Conservation (phyloP, 805 yeast species). For the Ogataea parapolymorpha region DNA sequence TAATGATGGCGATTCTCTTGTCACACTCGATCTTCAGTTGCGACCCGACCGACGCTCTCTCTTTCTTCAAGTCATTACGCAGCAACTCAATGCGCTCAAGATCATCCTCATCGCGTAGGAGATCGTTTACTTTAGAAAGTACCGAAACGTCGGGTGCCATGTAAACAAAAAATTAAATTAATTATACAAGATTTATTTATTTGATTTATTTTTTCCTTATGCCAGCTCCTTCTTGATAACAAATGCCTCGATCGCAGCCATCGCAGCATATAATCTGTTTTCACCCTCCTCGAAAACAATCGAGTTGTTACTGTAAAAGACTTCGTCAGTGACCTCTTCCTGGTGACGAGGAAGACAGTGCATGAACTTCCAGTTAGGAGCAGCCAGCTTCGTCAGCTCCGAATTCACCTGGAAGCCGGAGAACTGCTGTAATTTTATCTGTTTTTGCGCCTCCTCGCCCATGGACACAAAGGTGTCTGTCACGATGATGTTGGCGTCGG, state of each 20-base stretch:
- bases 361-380: constrained; percentile 85
- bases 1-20: constrained; percentile 38
- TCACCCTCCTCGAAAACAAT: constrained; percentile 95
- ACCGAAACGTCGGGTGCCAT: constrained; percentile 19
- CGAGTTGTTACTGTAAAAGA: constrained; percentile 79
- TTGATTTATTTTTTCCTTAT: not conserved
- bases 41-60: constrained; percentile 70
- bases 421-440: constrained; percentile 71
- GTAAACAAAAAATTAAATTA: not conserved
- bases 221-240: constrained; percentile 72
- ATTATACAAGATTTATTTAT: not conserved
- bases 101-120: constrained; percentile 39
- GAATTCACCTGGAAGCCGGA: constrained; percentile 80
- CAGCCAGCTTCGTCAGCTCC: constrained; percentile 61
- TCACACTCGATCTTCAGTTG: constrained; percentile 67
- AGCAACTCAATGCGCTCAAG: constrained; percentile 50
- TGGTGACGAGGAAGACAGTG: constrained; percentile 95
- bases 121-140: constrained; percentile 23
- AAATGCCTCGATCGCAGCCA: constrained; percentile 87
- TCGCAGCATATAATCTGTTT: constrained; percentile 93
- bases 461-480: constrained; percentile 97
- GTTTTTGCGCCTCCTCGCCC: constrained; percentile 90
- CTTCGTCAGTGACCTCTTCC: constrained; percentile 92
- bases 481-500: constrained; percentile 75
- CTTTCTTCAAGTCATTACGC: constrained; percentile 57